Percentiles rank a stretch among this genome's conserved stretches.
phyloP scores from a whole-genome alignment of 2,329 filamentous ascomycete species.

The Arthrinium phaeospermum region DNA sequence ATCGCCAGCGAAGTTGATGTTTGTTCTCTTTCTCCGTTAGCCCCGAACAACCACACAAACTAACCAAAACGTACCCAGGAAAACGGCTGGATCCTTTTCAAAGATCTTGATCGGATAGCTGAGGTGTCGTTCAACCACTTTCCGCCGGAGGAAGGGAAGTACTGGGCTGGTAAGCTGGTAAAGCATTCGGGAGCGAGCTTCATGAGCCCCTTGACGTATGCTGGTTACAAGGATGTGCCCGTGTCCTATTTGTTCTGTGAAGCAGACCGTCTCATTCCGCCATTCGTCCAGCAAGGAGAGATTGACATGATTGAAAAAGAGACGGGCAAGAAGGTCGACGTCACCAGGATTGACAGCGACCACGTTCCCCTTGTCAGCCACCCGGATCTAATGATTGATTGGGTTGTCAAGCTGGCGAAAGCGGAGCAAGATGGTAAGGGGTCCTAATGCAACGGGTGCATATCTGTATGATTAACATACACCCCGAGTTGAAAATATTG shows the following conservation, averaged over 20 bases:
- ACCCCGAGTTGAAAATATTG: not conserved
- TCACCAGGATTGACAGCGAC: constrained; percentile 41
- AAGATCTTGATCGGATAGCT: constrained; percentile 24
- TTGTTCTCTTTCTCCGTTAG: not conserved
- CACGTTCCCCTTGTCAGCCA: constrained; percentile 40
- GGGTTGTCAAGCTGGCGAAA: constrained; percentile 26
- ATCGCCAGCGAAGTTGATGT: constrained; percentile 21
- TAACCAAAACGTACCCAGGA: constrained; percentile 27
- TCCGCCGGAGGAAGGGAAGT: constrained; percentile 31
- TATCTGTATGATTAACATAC: not conserved
- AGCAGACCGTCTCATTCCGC: constrained; percentile 40
- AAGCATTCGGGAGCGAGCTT: constrained; percentile 44
- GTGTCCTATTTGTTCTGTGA: constrained; percentile 47
- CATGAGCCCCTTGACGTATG: constrained; percentile 40
- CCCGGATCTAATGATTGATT: constrained; percentile 34
- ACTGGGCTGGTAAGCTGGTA: constrained; percentile 20
- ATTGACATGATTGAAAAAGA: constrained; percentile 36
- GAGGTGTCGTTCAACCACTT: constrained; percentile 34
- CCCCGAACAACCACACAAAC: not conserved
- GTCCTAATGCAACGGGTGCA: not conserved
- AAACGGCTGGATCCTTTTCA: constrained; percentile 35
- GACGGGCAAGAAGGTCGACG: constrained; percentile 40
- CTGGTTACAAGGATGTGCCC: constrained; percentile 46
- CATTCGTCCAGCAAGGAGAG: constrained; percentile 37
- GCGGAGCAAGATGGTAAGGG: not conserved